A percentile compares a stretch with the other conserved stretches of the same genome.
Evolutionary conservation across 148 eudicot species (phyloP).

Genomic region (Hydrangea macrophylla): DNA sequence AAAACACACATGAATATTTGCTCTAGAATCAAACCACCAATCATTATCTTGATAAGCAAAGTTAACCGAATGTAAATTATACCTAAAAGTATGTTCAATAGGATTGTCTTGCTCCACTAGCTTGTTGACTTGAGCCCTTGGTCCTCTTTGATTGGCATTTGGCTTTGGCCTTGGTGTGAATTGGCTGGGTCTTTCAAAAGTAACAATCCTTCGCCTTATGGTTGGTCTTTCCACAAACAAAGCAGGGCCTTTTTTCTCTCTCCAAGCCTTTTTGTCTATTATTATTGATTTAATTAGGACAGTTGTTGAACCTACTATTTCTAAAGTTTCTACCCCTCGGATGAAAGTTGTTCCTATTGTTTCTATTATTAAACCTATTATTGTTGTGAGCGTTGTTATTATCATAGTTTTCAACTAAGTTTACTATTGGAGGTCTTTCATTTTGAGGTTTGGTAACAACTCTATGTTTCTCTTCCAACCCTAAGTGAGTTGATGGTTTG

Average conservation of each 20-base stretch:
- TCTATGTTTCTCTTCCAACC: neutral
- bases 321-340: neutral
- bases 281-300: neutral
- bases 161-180: neutral
- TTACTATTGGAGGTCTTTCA: neutral
- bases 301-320: neutral
- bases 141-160: neutral
- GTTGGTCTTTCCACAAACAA: constrained; percentile 3
- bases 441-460: no score
- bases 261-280: neutral
- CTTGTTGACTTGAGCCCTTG: neutral
- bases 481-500: neutral
- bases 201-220: constrained; percentile 1
- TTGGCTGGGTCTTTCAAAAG: neutral
- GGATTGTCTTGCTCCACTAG: neutral
- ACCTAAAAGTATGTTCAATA: neutral
- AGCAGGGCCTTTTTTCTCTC: neutral
- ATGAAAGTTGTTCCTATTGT: no score
- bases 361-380: no score
- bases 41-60: neutral
- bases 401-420: neutral
- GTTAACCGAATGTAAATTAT: neutral
- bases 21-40: constrained; percentile 12
- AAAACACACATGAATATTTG: constrained; percentile 8
- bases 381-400: neutral